phyloP scores from a whole-genome alignment of 805 yeast genomes.

The Wickerhamiella kazuoi region DNA sequence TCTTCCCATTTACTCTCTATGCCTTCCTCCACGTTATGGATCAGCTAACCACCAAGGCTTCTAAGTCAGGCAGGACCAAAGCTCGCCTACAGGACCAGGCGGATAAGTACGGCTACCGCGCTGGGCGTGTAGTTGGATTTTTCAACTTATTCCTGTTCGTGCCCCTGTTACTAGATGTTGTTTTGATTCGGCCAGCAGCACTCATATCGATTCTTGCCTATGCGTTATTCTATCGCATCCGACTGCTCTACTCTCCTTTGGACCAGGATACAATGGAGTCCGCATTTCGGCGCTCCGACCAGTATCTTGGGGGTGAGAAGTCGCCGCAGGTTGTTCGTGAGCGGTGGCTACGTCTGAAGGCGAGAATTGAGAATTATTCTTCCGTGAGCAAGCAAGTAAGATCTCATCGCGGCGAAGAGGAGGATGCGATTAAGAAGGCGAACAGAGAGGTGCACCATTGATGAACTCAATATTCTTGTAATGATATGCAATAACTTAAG shows the following conservation, averaged over 20 bases:
- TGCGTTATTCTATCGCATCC: slow-evolving; percentile 45
- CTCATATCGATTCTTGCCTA: slow-evolving; percentile 33
- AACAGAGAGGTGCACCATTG: too few species aligned
- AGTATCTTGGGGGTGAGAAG: slow-evolving; percentile 30
- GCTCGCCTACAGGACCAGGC: not conserved
- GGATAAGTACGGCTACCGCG: not conserved
- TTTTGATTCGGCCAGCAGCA: slow-evolving; percentile 46
- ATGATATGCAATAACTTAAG: not conserved
- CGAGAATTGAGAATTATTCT: slow-evolving; percentile 11
- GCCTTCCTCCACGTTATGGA: slow-evolving; percentile 63
- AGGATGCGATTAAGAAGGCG: slow-evolving; percentile 9
- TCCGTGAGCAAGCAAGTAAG: slow-evolving; percentile 1
- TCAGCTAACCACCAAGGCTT: slow-evolving; percentile 20
- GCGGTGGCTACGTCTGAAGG: slow-evolving; percentile 31
- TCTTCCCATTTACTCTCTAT: slow-evolving; percentile 53
- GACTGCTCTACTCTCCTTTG: slow-evolving; percentile 53
- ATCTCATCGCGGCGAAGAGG: slow-evolving; percentile 7
- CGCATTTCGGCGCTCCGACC: slow-evolving; percentile 42
- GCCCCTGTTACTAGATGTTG: slow-evolving; percentile 28
- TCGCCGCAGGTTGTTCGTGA: slow-evolving; percentile 33
- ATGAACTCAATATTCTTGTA: too few species aligned
- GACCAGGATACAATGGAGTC: slow-evolving; percentile 46
- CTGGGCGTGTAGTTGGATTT: slow-evolving; percentile 24
- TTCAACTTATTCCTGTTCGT: slow-evolving; percentile 32
- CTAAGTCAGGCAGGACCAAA: not conserved